A percentile compares a stretch with the other conserved stretches of the same genome.
These are phyloP conservation scores for Pichia sp. DNA, from an alignment of 1,139 yeast genomes.

Conservation along the genomic window DNA sequence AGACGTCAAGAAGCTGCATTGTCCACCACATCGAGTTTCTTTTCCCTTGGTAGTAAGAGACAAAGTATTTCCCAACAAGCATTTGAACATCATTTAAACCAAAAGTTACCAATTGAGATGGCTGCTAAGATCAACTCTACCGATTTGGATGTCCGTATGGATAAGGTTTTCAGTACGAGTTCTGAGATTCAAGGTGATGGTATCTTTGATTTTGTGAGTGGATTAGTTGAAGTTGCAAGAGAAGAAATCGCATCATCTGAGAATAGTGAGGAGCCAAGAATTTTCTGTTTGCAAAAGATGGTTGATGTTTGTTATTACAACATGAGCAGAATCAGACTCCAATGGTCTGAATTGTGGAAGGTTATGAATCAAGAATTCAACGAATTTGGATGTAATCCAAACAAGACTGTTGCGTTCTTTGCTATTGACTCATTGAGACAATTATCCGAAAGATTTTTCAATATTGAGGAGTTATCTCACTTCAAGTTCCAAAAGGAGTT, in stretches of 20 bases:
- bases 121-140: slow-evolving; percentile 65
- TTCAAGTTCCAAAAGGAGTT: slow-evolving; percentile 96
- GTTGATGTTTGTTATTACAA: slow-evolving; percentile 98
- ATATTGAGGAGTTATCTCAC: slow-evolving; percentile 90
- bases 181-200: slow-evolving; percentile 78
- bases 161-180: slow-evolving; percentile 83
- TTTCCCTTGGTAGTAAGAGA: slow-evolving; percentile 34
- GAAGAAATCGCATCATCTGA: slow-evolving; percentile 94
- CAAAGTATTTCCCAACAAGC: slow-evolving; percentile 48
- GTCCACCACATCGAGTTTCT: slow-evolving; percentile 17
- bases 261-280: slow-evolving; percentile 77
- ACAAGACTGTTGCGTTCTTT: slow-evolving; percentile 76
- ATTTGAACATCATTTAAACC: slow-evolving; percentile 49
- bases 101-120: slow-evolving; percentile 50
- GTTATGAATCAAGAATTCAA: slow-evolving; percentile 91
- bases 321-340: slow-evolving; percentile 93
- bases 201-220: slow-evolving; percentile 82
- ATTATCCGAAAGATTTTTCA: slow-evolving; percentile 86
- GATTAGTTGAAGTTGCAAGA: slow-evolving; percentile 79
- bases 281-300: slow-evolving; percentile 90
- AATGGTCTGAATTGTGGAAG: slow-evolving; percentile 96
- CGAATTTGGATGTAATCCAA: slow-evolving; percentile 77
- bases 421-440: slow-evolving; percentile 95
- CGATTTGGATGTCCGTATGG: slow-evolving; percentile 81
- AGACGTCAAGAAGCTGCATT: slow-evolving; percentile 23